Conservation (phyloP, 495 filamentous ascomycete species). For the Penicillium cinerascens region DNA sequence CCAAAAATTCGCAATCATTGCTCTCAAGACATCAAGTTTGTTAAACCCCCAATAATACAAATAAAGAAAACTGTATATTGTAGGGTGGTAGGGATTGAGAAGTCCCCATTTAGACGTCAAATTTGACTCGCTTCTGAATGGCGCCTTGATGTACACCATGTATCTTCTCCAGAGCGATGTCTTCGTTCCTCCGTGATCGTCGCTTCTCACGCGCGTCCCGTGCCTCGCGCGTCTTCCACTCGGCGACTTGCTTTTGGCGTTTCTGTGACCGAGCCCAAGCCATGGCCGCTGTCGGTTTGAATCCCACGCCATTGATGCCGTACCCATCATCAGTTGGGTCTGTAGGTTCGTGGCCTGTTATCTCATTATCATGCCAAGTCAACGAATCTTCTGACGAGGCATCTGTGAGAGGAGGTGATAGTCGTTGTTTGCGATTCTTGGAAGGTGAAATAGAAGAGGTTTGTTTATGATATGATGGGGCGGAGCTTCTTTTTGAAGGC, state of each 20-base stretch:
- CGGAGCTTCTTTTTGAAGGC: conserved; percentile 18
- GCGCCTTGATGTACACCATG: conserved; percentile 31
- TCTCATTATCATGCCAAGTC: conserved; percentile 81
- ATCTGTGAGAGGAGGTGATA: conserved; percentile 49
- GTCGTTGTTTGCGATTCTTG: conserved; percentile 28
- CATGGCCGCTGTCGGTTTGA: conserved; percentile 79
- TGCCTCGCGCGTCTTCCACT: conserved; percentile 79
- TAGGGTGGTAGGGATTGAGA: not conserved
- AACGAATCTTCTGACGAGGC: conserved; percentile 44
- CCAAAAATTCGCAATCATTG: not conserved
- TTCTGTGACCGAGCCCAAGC: conserved; percentile 72
- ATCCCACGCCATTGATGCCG: conserved; percentile 86
- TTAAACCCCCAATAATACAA: not conserved
- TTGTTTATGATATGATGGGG: conserved; percentile 26
- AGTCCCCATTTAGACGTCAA: conserved; percentile 28
- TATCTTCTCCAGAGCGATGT: conserved; percentile 29
- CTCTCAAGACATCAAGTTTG: conserved; percentile 2
- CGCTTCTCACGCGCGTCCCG: conserved; percentile 75
- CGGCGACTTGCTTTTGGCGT: conserved; percentile 74
- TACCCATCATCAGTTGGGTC: conserved; percentile 76
- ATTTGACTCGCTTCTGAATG: conserved; percentile 45
- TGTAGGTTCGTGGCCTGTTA: conserved; percentile 72
- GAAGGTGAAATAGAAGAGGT: conserved; percentile 20
- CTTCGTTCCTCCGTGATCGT: conserved; percentile 58
- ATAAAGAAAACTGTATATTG: not conserved